phyloP scores from a whole-genome alignment of 2,329 filamentous ascomycete genomes.

The Bipolaris sorokiniana region DNA sequence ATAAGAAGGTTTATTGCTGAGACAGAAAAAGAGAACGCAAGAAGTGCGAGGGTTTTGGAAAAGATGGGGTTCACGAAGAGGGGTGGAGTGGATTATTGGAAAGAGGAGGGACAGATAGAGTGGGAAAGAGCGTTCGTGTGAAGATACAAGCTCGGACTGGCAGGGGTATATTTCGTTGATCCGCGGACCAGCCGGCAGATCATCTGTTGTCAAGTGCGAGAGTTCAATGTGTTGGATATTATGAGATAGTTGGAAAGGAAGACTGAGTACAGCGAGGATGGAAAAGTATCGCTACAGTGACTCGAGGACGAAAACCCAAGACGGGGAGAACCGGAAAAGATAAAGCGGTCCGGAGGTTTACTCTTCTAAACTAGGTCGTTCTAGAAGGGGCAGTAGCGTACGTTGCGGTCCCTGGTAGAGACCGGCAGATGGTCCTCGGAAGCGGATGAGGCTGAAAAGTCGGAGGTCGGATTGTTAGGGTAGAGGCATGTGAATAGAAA shows the following conservation, averaged over 20 bases:
- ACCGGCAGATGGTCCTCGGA: neutral
- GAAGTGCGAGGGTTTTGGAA: conserved; percentile 31
- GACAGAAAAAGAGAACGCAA: conserved; percentile 30
- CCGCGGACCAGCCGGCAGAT: too few species aligned
- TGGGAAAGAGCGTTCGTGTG: conserved; percentile 16
- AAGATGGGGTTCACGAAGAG: conserved; percentile 34
- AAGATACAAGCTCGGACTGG: neutral
- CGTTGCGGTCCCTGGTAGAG: neutral
- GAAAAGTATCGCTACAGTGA: neutral
- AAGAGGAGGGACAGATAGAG: conserved; percentile 21
- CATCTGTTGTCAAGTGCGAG: too few species aligned
- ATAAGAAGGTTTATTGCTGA: conserved; percentile 28
- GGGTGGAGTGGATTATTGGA: conserved; percentile 22
- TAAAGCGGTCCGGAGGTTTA: neutral
- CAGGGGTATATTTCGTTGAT: neutral
- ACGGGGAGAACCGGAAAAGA: neutral
- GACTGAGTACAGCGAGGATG: neutral
- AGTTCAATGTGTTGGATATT: neutral
- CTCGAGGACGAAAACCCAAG: neutral
- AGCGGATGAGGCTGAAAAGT: neutral
- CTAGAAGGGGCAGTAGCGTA: neutral
- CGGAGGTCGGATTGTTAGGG: neutral
- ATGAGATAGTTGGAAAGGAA: neutral
- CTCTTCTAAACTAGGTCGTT: neutral
- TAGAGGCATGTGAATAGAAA: neutral